Percentiles rank a stretch among this genome's conserved stretches.
Conservation (phyloP, 495 filamentous ascomycete genomes). For the Penicillium waksmanii region DNA sequence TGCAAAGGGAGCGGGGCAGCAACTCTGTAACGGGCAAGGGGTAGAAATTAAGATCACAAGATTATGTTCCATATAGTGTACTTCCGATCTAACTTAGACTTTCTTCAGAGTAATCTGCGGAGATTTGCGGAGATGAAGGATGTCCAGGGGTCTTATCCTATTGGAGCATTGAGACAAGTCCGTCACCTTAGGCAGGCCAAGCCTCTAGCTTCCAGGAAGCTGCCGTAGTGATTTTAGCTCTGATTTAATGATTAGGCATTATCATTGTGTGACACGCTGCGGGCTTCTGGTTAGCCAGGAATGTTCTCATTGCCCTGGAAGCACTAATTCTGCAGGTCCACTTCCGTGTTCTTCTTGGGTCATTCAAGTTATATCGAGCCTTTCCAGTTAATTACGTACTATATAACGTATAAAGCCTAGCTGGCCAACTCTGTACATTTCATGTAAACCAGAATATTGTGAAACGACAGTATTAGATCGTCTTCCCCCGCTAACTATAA, state of each 20-base stretch:
- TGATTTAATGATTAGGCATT: background rate
- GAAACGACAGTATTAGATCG: background rate
- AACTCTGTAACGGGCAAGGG: background rate
- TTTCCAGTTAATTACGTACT: background rate
- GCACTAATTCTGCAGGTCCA: background rate
- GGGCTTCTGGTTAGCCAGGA: background rate
- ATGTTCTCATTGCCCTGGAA: too few species aligned
- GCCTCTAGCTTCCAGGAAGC: background rate
- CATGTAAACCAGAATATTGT: background rate
- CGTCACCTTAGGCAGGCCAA: background rate
- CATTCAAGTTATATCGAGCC: background rate
- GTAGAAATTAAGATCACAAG: background rate
- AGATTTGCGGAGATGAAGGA: background rate
- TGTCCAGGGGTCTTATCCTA: background rate
- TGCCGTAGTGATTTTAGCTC: background rate
- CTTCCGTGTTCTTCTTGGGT: conserved; percentile 3
- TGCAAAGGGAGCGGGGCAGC: background rate
- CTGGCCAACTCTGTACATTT: too few species aligned
- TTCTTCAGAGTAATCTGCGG: background rate
- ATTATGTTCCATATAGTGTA: background rate
- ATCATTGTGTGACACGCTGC: background rate
- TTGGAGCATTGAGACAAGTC: background rate
- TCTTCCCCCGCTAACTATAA: background rate
- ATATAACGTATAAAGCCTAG: background rate
- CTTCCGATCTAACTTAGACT: background rate